Base-by-base conservation (phyloP, 768 basidiomycete species). In the Lactifluus rugatus region DNA sequence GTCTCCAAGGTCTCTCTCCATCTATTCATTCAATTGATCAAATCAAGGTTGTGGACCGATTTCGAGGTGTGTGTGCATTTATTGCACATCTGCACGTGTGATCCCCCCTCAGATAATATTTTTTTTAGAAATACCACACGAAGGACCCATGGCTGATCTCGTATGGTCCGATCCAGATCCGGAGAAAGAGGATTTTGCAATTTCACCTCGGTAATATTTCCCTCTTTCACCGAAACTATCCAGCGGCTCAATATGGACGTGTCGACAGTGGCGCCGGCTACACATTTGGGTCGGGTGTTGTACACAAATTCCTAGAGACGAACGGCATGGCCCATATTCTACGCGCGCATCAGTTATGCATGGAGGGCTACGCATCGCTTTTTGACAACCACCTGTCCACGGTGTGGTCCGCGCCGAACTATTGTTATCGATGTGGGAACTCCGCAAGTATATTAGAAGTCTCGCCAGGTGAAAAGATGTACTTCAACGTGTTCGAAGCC, bases 121-220 rank as follows among this genome's bases (percentile, higher is more conserved):
- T 53, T 49, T 57, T 58, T 58, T 67, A 93, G 96, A 99, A 77
- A 98, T 99, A 58, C 96, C 96, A 44, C 96, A 98, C 66, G 96
- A 99, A 72, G 96, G 96, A 3, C 95, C 96, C 26, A 98, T 99
- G 93, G 95, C 95, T 13, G 96, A 99, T 79, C 81, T 99, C 28
- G 96, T 99, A 2, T 99, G 96, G 96, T 97, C 94, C 46, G 96
- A 99, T 79, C 96, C 96, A 36, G 96, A 99, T 74, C 84, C 92
- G 37, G 96, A 99, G 72, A 99, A 98, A 71, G 96, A 98, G 71
- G 96, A 98, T 68, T 99, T 98, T 70, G 95, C 96, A 28, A 98
- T 99, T 72, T 96, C 93, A 59, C 95, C 95, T 57, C 83, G 95
- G 93, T 95, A 62, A 56, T 81, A 34, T 21, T 0, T 23, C 31